A percentile compares a stretch with the other conserved stretches of the same genome.
phyloP scores from a whole-genome alignment of 75 land plant species.

The Chamaecyparis obtusa region DNA sequence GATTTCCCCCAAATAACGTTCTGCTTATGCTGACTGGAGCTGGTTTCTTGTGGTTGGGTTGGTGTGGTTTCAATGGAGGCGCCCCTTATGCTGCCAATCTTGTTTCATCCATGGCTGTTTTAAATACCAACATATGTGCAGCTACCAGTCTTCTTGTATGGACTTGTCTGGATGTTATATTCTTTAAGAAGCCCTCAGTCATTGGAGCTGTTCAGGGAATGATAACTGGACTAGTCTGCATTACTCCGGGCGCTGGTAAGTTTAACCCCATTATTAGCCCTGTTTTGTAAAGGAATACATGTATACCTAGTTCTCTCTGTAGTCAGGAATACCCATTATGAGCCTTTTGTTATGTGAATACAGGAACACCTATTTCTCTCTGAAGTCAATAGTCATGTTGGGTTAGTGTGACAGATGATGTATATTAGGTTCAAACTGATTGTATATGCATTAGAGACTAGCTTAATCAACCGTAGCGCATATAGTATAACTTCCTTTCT shows the following conservation, averaged over 20 bases:
- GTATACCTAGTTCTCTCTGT: too few species aligned
- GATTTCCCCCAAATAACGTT: too few species aligned
- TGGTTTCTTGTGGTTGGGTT: too few species aligned
- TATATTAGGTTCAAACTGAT: too few species aligned
- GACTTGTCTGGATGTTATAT: slow-evolving; percentile 42
- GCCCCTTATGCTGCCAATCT: too few species aligned
- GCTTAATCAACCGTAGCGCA: not conserved
- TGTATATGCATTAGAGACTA: slow-evolving; percentile 8
- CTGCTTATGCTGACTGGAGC: too few species aligned
- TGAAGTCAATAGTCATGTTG: too few species aligned
- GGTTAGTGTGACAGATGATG: too few species aligned
- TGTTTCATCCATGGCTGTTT: too few species aligned
- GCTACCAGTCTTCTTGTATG: slow-evolving; percentile 34
- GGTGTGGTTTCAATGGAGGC: too few species aligned
- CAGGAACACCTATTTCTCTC: not conserved
- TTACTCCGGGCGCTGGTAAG: slow-evolving; percentile 32
- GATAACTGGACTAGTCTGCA: too few species aligned
- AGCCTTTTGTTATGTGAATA: not conserved
- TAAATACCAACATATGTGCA: too few species aligned
- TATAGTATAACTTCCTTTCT: not conserved
- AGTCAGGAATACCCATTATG: slow-evolving; percentile 11
- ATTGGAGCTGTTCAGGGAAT: slow-evolving; percentile 33
- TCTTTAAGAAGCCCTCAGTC: slow-evolving; percentile 38
- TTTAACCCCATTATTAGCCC: slow-evolving; percentile 20
- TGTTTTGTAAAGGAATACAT: slow-evolving; percentile 2